phyloP scores from a whole-genome alignment of 1,284 basidiomycete species.

The Rugosomyces carneus region DNA sequence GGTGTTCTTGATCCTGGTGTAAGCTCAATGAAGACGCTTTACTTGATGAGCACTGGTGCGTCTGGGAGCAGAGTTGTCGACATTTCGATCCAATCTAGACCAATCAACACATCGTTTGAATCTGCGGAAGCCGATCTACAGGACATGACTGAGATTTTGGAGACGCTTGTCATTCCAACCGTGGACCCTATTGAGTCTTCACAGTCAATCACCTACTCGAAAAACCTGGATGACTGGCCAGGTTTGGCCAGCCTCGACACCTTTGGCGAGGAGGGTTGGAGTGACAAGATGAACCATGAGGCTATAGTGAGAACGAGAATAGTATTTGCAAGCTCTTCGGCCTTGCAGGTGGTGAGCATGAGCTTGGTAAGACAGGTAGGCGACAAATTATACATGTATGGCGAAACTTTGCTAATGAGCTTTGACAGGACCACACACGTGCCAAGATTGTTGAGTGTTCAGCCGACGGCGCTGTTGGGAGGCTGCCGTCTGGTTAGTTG shows the following conservation, averaged over 20 bases:
- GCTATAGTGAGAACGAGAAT: conserved; percentile 48
- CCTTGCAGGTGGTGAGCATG: conserved; percentile 46
- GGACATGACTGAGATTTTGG: conserved; percentile 56
- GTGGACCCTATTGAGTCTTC: conserved; percentile 46
- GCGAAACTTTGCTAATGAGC: not conserved
- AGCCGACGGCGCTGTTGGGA: conserved; percentile 28
- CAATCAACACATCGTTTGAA: conserved; percentile 17
- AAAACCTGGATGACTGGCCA: conserved; percentile 29
- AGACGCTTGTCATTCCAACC: conserved; percentile 56
- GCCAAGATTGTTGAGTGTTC: conserved; percentile 44
- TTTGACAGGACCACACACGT: conserved; percentile 35
- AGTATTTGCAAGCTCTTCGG: conserved; percentile 46
- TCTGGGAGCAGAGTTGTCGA: conserved; percentile 66
- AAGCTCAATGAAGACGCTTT: conserved; percentile 51
- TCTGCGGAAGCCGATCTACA: conserved; percentile 13
- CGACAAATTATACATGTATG: not conserved
- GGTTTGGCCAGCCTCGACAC: conserved; percentile 49
- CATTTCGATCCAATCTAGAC: conserved; percentile 64
- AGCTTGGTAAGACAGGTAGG: conserved; percentile 41
- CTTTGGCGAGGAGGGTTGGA: conserved; percentile 51
- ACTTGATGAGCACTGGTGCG: conserved; percentile 51
- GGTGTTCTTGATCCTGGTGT: conserved; percentile 56
- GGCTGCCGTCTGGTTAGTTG: conserved; percentile 35
- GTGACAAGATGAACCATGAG: conserved; percentile 46
- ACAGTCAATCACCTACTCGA: conserved; percentile 46